phyloP scores from a whole-genome alignment of 192 early-diverging fungal genomes.

The Mortierella hygrophila region DNA sequence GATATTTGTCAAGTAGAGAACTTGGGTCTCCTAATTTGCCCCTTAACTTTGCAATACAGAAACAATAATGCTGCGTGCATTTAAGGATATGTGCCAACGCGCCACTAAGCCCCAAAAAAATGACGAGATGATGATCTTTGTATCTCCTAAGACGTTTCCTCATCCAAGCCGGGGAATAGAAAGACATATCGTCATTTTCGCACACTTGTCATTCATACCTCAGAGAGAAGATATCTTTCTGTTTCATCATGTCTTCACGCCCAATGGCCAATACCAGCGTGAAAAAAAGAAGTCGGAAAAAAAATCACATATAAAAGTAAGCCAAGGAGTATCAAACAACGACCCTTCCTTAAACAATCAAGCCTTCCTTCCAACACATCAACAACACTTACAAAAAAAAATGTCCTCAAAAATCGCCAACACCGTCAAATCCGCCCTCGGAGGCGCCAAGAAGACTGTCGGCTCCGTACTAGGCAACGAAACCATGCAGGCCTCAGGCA shows the following conservation, averaged over 20 bases:
- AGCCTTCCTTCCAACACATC: not conserved
- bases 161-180: no score
- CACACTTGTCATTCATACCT: not conserved
- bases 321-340: not conserved
- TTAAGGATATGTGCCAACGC: no score
- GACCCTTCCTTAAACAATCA: not conserved
- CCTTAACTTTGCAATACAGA: no score
- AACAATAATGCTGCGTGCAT: no score
- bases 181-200: not conserved
- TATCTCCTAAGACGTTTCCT: no score
- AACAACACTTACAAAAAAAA: not conserved
- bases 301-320: not conserved
- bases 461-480: conserved; percentile 34
- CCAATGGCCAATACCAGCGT: not conserved
- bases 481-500: conserved; percentile 34
- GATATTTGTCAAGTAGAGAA: no score
- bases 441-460: conserved; percentile 35
- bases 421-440: conserved; percentile 32
- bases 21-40: no score
- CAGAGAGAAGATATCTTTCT: not conserved
- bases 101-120: no score
- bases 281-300: not conserved
- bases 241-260: not conserved
- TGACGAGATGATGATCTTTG: no score
- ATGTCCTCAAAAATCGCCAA: conserved; percentile 31